Conservation (phyloP, 2,329 filamentous ascomycete genomes). For the Epichloe elymi region DNA sequence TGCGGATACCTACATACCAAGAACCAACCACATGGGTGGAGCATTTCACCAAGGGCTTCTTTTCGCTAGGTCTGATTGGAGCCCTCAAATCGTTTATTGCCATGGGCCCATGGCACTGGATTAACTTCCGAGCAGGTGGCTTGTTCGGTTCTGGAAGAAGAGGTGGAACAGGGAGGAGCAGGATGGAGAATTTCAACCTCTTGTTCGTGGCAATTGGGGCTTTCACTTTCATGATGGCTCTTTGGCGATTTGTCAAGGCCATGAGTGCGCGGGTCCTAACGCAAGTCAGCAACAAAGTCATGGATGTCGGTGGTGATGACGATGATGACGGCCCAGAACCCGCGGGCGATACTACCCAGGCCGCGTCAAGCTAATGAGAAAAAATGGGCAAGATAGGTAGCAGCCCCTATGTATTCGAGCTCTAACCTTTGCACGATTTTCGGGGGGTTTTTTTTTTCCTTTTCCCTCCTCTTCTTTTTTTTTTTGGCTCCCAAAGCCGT, state of each 20-base stretch:
- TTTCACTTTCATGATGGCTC: conserved; percentile 65
- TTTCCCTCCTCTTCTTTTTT: background rate
- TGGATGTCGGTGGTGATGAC: conserved; percentile 59
- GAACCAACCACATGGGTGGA: conserved; percentile 54
- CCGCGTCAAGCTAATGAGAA: background rate
- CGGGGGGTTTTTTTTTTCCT: background rate
- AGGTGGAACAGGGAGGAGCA: conserved; percentile 57
- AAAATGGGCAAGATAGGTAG: conserved; percentile 2
- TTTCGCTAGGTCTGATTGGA: conserved; percentile 78
- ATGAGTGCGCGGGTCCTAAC: conserved; percentile 63
- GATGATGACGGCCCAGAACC: conserved; percentile 31
- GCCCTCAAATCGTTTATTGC: conserved; percentile 69
- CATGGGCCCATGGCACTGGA: conserved; percentile 64
- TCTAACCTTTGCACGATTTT: background rate
- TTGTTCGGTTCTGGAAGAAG: conserved; percentile 37
- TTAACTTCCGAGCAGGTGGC: conserved; percentile 54
- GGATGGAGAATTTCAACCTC: conserved; percentile 68
- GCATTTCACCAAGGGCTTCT: conserved; percentile 80
- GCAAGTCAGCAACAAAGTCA: conserved; percentile 63
- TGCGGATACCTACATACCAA: conserved; percentile 27
- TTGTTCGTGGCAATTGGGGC: conserved; percentile 69
- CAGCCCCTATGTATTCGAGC: background rate
- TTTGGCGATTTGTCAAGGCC: conserved; percentile 69
- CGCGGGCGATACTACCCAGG: background rate
- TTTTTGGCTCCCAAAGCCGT: background rate